These are phyloP conservation scores for Sphaerobolus stellatus DNA, from an alignment of 1,284 basidiomycete genomes.

Conservation along the genomic window DNA sequence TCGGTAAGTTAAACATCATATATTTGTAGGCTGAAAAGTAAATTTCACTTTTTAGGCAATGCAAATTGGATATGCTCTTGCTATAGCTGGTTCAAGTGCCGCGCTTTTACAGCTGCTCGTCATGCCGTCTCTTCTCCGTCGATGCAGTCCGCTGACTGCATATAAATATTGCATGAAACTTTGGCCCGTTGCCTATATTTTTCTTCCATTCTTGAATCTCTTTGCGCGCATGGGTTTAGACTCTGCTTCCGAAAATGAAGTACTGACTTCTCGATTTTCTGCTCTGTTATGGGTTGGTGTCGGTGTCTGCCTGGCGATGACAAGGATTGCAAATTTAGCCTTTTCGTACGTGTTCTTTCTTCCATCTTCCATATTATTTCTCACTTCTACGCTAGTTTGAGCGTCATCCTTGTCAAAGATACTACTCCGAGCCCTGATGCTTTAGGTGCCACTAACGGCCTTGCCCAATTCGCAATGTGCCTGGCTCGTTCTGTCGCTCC, in stretches of 20 bases:
- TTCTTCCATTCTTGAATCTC: slow-evolving; percentile 19
- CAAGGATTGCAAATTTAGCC: slow-evolving; percentile 33
- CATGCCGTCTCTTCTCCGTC: slow-evolving; percentile 47
- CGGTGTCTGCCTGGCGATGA: slow-evolving; percentile 27
- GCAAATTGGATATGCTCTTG: slow-evolving; percentile 59
- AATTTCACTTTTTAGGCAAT: slow-evolving; percentile 50
- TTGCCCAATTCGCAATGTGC: slow-evolving; percentile 61
- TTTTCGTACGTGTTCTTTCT: slow-evolving; percentile 33
- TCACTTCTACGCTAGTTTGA: slow-evolving; percentile 39
- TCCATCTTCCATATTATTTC: neutral
- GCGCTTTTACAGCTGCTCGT: slow-evolving; percentile 45
- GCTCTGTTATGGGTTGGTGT: slow-evolving; percentile 39
- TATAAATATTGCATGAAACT: slow-evolving; percentile 33
- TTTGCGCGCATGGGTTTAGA: slow-evolving; percentile 10
- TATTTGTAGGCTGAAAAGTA: too few relatives aligned
- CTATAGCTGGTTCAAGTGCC: slow-evolving; percentile 44
- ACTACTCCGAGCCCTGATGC: slow-evolving; percentile 49
- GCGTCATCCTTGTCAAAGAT: slow-evolving; percentile 61
- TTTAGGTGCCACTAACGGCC: slow-evolving; percentile 60
- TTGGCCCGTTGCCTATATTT: slow-evolving; percentile 16
- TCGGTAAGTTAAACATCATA: neutral
- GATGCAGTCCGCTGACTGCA: slow-evolving; percentile 39
- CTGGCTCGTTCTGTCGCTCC: slow-evolving; percentile 58
- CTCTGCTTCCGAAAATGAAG: slow-evolving; percentile 19
- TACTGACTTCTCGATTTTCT: slow-evolving; percentile 17